Evolutionary conservation across 2,329 filamentous ascomycete genomes (phyloP).

Genomic region (Graphiopsis chlorocephala): DNA sequence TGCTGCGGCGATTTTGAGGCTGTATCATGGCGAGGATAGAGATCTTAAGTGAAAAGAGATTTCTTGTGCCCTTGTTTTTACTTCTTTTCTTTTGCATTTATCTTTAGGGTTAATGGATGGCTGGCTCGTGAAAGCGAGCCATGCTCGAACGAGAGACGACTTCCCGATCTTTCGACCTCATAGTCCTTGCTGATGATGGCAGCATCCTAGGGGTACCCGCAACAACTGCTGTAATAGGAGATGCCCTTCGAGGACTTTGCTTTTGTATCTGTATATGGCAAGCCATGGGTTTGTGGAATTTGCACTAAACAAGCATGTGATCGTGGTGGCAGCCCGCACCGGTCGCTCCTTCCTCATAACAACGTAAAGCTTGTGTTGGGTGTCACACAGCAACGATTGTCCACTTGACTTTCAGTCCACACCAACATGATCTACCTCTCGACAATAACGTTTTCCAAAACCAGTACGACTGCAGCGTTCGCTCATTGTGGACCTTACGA

Average conservation of each 20-base stretch:
- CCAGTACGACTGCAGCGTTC: background rate
- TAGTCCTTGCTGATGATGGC: background rate
- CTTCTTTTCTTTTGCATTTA: background rate
- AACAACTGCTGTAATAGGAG: background rate
- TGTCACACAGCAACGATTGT: background rate
- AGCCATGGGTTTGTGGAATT: background rate
- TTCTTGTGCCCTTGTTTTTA: background rate
- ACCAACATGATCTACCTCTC: background rate
- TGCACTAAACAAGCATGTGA: background rate
- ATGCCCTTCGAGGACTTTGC: too few species aligned
- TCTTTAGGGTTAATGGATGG: background rate
- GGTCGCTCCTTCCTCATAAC: background rate
- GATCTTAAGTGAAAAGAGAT: constrained; percentile 29
- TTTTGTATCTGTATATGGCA: background rate
- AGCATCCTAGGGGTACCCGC: background rate
- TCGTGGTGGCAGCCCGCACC: background rate
- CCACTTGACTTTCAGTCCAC: background rate
- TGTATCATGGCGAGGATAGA: constrained; percentile 52
- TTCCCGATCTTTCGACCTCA: background rate
- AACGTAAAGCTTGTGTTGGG: background rate
- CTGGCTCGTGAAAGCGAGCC: background rate
- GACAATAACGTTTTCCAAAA: background rate
- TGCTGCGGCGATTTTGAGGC: constrained; percentile 40
- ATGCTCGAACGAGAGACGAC: background rate
- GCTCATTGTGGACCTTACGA: background rate